Evolutionary conservation across 73 alveolate genomes (phyloP), one percentile per base, ranked within the genome.

Genomic region (Paramecium caudatum): DNA sequence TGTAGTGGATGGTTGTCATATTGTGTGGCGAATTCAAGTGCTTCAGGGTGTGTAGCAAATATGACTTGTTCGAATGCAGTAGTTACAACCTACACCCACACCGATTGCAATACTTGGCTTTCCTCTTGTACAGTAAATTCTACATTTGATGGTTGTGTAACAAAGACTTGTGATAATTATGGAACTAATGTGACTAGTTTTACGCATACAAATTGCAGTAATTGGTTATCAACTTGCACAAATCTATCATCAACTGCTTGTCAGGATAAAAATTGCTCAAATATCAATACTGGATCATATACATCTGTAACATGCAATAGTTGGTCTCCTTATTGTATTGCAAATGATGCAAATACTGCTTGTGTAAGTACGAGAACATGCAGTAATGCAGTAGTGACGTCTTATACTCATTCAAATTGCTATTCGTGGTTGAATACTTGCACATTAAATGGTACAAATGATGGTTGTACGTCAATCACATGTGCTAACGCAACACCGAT

Each of bases 111-210:
- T 34, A 12, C 30, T 34, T 68, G 50, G 47, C 36, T 68, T 1
- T 68, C 84, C 10, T 32, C 84, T 30, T 68, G 84, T 37, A 68
- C 84, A 12, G 84, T 68, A 5, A 68, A 68, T 32, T 30, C 61
- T n/a, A 68, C 84, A 4, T 68, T 2, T 34, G 84, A 68, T 68
- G 50, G 50, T 12, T 68, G 84, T 68, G 34, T 68, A 2, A 21
- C 30, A 13, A 68, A 37, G 37, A 37, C 61, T 4, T 55, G 80
- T 27, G 32, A 65, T 65, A 65, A 65, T 65, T 55, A 55, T 55
- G 80, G 80, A 55, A 4, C 23, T 2, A 55, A 3, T 1, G 7
- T 55, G 30, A 2, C 80, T 0, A 55, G 80, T 55, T 55, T 55
- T 21, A 55, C 43, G n/a, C 80, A 68, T 16, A 16, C 84, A 12